Base-by-base conservation (phyloP, 208 protist genomes). In the Crithidia thermophila region DNA sequence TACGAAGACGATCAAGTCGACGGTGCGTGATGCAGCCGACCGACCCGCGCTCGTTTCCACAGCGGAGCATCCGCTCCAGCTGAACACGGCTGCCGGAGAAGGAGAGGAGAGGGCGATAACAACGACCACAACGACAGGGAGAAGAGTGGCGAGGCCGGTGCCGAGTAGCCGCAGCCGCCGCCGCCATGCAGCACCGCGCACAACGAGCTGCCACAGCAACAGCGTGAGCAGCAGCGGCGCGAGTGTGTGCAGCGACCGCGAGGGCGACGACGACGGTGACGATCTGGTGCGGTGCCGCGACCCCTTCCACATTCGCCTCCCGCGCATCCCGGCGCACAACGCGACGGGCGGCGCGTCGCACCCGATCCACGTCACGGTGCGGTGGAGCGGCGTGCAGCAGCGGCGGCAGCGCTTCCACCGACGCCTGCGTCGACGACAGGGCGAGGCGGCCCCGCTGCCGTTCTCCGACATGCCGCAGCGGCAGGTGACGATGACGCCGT, bases 361-460 rank as follows among this genome's bases (percentile, higher is more conserved):
- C 13, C 46, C 67, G 31, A 11, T 73, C 23, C 67, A 53, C 40
- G 56, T 73, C 7, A 66, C 50, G 8, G 50, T 73, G 33, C 67
- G 67, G 0, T 73, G 67, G 67, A 73, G 67, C 42, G 67, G 67
- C 1, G 46, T 23, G n/a, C 33, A 6, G 50, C 67, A 73, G 51
- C 67, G 67, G 0, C 49, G 67, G 13, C 67, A 47, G 13, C 58
- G 58, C 36, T 45, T 49, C 58, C 9, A 20, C 14, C 53, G 55
- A 16, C 64, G 46, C 23, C 37, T 56, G 50, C 50, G 33, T 1
- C 16, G 18, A 13, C 45, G 59, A 7, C 33, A 42, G 21, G n/a
- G 25, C 20, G 37, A 49, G 49, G 1, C 23, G 39, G 18, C 10
- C 10, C 25, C 18, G 25, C n/a, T n/a, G n/a, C n/a, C n/a, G n/a